These are phyloP conservation scores for Xylaria grammica DNA, from an alignment of 495 filamentous ascomycete genomes.

Conservation along the genomic window DNA sequence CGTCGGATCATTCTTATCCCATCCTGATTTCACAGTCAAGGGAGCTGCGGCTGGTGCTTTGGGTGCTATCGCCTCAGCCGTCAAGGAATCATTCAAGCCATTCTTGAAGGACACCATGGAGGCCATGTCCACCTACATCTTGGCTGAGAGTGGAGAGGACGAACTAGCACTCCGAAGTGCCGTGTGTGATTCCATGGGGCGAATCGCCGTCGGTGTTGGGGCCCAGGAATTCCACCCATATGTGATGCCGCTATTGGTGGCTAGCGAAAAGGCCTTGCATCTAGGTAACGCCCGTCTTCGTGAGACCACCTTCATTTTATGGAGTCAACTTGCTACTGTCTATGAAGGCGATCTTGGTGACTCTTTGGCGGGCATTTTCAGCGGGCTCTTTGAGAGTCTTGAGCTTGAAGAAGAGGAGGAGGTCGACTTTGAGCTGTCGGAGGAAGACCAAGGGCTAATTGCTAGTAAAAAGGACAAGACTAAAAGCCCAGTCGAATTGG, in stretches of 20 bases:
- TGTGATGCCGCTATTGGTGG: conserved; percentile 84
- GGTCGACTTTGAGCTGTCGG: conserved; percentile 77
- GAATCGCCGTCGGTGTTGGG: conserved; percentile 88
- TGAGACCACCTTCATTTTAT: conserved; percentile 96
- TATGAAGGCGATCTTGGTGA: conserved; percentile 89
- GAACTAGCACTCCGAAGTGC: conserved; percentile 88
- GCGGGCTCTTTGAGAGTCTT: conserved; percentile 81
- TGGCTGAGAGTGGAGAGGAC: conserved; percentile 85
- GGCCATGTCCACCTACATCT: conserved; percentile 78
- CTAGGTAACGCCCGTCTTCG: conserved; percentile 87
- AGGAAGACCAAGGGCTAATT: conserved; percentile 75
- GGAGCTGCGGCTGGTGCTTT: conserved; percentile 85
- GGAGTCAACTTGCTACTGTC: conserved; percentile 92
- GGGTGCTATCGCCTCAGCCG: conserved; percentile 84
- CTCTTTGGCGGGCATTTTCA: conserved; percentile 84
- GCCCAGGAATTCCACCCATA: conserved; percentile 86
- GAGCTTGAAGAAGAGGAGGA: conserved; percentile 89
- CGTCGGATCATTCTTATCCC: conserved; percentile 77
- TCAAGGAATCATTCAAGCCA: conserved; percentile 81
- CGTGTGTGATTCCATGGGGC: conserved; percentile 89
- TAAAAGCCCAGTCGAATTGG: conserved; percentile 58
- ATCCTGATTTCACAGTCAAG: conserved; percentile 89
- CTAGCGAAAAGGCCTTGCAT: conserved; percentile 89
- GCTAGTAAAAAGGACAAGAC: conserved; percentile 86
- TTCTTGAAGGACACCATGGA: conserved; percentile 91